Conservation (phyloP, 352 stramenopile species). For the Pythium aristosporum region DNA sequence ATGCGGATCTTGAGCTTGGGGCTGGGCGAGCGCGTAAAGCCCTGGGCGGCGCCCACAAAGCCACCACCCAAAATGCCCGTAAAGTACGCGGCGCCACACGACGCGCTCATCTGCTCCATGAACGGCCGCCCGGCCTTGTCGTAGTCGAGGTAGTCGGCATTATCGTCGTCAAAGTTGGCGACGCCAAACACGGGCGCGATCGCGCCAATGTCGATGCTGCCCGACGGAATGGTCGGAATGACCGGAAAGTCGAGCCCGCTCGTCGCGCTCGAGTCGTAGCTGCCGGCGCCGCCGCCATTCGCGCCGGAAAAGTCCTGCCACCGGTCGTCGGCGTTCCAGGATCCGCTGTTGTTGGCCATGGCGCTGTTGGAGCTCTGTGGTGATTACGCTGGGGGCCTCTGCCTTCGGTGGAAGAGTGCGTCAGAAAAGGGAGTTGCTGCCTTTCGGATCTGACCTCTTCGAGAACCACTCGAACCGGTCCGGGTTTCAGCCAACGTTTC, state of each 20-base stretch:
- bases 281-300: constrained; percentile 26
- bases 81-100: constrained; percentile 82
- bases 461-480: constrained; percentile 19
- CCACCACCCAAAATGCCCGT: constrained; percentile 82
- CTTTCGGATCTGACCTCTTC: neutral
- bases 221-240: constrained; percentile 69
- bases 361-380: constrained; percentile 6
- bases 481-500: neutral
- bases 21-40: constrained; percentile 71
- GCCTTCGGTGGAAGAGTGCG: constrained; percentile 16
- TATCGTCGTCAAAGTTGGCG: constrained; percentile 69
- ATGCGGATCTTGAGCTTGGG: constrained; percentile 89
- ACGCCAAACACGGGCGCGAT: constrained; percentile 89
- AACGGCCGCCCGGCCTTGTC: constrained; percentile 82
- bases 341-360: constrained; percentile 38
- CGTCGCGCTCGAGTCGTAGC: constrained; percentile 44
- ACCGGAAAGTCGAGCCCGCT: constrained; percentile 69
- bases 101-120: constrained; percentile 81
- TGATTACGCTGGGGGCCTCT: neutral
- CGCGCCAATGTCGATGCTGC: constrained; percentile 74
- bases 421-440: neutral
- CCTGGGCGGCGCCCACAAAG: constrained; percentile 59
- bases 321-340: constrained; percentile 73
- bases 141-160: constrained; percentile 84
- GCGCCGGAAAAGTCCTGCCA: constrained; percentile 67